A percentile compares a stretch with the other conserved stretches of the same genome.
phyloP scores from a whole-genome alignment of 78 protist species.

The Dictyostelium intermedium region DNA sequence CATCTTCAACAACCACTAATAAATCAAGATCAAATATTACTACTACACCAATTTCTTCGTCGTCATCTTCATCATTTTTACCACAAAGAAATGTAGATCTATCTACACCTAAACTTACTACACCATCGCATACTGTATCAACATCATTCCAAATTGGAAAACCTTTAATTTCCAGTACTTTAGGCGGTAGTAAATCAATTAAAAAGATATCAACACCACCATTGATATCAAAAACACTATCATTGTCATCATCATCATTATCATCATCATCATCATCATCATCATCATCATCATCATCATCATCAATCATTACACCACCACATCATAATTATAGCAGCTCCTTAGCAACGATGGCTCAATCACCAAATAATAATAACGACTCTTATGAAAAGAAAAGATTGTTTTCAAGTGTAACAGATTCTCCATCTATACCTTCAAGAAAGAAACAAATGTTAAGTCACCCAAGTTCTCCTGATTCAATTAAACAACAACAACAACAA shows the following conservation, averaged over 20 bases:
- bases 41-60: neutral
- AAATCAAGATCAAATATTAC: neutral
- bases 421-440: neutral
- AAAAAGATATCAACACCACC: neutral
- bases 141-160: neutral
- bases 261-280: neutral
- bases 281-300: neutral
- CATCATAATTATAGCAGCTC: neutral
- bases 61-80: neutral
- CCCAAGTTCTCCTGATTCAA: neutral
- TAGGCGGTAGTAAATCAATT: neutral
- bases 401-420: neutral
- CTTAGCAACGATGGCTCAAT: neutral
- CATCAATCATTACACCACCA: neutral
- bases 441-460: slow-evolving; percentile 20
- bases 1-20: neutral
- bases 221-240: neutral
- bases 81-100: neutral
- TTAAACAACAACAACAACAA: neutral
- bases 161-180: neutral
- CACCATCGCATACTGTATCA: neutral
- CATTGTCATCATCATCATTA: too few relatives aligned
- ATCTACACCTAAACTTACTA: neutral
- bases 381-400: neutral
- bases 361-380: neutral